Evolutionary conservation across 2,329 filamentous ascomycete genomes (phyloP).

Genomic region (Ceratocystiopsis sp.): DNA sequence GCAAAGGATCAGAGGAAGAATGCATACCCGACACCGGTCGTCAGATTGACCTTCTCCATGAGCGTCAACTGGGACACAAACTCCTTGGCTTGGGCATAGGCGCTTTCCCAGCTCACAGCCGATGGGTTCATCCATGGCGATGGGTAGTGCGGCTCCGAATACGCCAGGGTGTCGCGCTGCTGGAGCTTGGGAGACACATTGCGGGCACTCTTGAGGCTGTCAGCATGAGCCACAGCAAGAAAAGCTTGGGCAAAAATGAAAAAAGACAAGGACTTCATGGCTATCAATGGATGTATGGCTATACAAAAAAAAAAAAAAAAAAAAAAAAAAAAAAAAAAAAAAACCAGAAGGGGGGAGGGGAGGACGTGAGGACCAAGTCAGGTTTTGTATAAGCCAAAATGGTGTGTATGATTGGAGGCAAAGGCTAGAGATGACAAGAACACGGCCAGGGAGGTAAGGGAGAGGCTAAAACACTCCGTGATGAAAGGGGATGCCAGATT

Average conservation of each 20-base stretch:
- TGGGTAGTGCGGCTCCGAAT: slow-evolving; percentile 53
- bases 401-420: too few relatives aligned
- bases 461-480: too few relatives aligned
- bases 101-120: slow-evolving; percentile 55
- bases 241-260: neutral
- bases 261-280: neutral
- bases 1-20: neutral
- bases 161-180: slow-evolving; percentile 12
- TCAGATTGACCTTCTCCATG: slow-evolving; percentile 84
- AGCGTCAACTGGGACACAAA: slow-evolving; percentile 77
- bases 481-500: too few relatives aligned
- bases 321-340: neutral
- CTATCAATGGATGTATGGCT: neutral
- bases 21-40: slow-evolving; percentile 64
- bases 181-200: neutral
- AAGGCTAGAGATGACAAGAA: too few relatives aligned
- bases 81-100: slow-evolving; percentile 56
- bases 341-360: neutral
- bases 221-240: slow-evolving; percentile 8
- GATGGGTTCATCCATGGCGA: slow-evolving; percentile 71
- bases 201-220: slow-evolving; percentile 8
- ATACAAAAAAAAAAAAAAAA: neutral
- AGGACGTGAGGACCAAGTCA: neutral
- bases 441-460: too few relatives aligned
- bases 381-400: neutral